Base-by-base conservation (phyloP, 768 basidiomycete genomes). In the Agaricus subrufescens region DNA sequence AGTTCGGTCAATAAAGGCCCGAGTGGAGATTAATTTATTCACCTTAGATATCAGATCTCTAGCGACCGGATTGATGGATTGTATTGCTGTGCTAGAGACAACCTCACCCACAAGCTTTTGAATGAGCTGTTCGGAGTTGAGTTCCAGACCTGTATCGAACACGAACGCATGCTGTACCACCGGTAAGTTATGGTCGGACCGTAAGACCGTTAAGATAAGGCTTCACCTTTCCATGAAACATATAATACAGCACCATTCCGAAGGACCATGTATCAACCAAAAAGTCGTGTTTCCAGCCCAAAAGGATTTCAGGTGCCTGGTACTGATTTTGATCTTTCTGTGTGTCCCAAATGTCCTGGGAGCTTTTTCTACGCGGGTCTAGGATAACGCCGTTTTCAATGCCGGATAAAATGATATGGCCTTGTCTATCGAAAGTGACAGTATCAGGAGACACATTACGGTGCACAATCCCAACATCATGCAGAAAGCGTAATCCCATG, bases 191-290 rank as follows among this genome's bases (percentile, higher is more conserved):
- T 19, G 19, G 19, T 38, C 46, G 8, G n/a, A 26, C 25, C 45
- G 45, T n/a, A 1, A 52, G 14, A 19, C 34, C 3, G 25, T n/a
- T 46, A 8, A 44, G 12, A 27, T 29, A 12, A 29, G 8, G 9
- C 62, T 71, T 63, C 52, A 82, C 83, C 63, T 62, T 68, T 27
- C 78, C 78, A 29, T 74, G 72, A 43, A 77, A 65, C 74, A 85
- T 75, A 58, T 75, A 80, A 57, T 75, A 77, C 39, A 85, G 53
- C 38, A 81, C 54, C 62, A 79, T 63, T 3, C 83, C 84, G 58
- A 85, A 82, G 0, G 77, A 76, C 84, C 84, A 86, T 59, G 75
- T 78, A 65, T 86, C 84, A 19, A 81, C 80, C 12, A 74, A 68
- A 25, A 63, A 69, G 59, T 81, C 78, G 51, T 81, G 76, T 14